Conservation (phyloP, 108 stramenopile species). For the Skeletonema costatum region DNA sequence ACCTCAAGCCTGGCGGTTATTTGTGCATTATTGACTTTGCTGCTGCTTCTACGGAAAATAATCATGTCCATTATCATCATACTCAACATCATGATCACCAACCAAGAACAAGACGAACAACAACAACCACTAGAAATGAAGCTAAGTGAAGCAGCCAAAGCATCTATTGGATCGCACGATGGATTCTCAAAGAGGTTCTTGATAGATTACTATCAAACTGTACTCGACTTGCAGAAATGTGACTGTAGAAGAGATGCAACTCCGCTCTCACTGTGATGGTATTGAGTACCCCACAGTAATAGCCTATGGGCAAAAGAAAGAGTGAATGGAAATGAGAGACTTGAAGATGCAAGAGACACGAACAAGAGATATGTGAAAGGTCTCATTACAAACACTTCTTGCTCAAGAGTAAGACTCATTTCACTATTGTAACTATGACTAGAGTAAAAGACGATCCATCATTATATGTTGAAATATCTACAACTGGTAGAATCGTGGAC, state of each 20-base stretch:
- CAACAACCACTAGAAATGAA: too few species aligned
- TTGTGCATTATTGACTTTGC: not conserved
- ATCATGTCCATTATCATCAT: not conserved
- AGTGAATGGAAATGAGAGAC: not conserved
- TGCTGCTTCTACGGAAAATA: not conserved
- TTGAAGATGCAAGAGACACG: too few species aligned
- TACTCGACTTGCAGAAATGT: not conserved
- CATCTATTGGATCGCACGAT: not conserved
- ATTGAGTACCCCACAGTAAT: not conserved
- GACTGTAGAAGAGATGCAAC: not conserved
- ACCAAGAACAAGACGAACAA: not conserved
- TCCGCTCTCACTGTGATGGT: not conserved
- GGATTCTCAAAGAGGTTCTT: not conserved
- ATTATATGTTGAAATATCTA: too few species aligned
- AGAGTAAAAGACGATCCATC: too few species aligned
- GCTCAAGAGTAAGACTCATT: too few species aligned
- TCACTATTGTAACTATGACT: too few species aligned
- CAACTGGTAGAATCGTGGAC: too few species aligned
- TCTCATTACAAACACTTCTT: too few species aligned
- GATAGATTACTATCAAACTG: not conserved
- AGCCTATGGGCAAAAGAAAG: not conserved
- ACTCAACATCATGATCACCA: not conserved
- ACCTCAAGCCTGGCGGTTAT: not conserved
- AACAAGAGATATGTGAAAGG: too few species aligned
- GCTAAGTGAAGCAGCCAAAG: not conserved